Conservation (phyloP, 805 yeast species). For the Candida xyloterini region DNA sequence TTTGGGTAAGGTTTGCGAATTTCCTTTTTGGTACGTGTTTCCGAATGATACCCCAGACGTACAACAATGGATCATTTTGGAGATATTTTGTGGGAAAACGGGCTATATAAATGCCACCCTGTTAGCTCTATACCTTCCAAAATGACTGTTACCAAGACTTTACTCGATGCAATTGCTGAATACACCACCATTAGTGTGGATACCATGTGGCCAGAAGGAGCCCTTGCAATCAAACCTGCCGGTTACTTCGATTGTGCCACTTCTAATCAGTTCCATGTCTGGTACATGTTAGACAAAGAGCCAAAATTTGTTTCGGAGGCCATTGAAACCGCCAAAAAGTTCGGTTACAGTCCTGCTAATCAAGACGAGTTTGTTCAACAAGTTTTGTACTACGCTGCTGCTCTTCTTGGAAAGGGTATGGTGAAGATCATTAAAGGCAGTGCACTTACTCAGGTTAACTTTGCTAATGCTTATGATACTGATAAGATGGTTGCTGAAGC, state of each 20-base stretch:
- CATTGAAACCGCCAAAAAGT: slow-evolving; percentile 11
- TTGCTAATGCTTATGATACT: slow-evolving; percentile 25
- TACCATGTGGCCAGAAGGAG: slow-evolving; percentile 20
- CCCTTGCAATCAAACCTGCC: slow-evolving; percentile 9
- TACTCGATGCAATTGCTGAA: slow-evolving; percentile 14
- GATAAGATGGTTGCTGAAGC: slow-evolving; percentile 27
- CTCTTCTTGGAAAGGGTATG: slow-evolving; percentile 22
- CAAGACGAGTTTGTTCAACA: slow-evolving; percentile 17
- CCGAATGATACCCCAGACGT: slow-evolving; percentile 1
- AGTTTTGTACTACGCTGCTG: slow-evolving; percentile 22
- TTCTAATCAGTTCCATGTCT: slow-evolving; percentile 25
- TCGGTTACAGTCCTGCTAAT: slow-evolving; percentile 7
- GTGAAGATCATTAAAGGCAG: slow-evolving; percentile 19
- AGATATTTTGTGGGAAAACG: no score
- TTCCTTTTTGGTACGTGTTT: neutral
- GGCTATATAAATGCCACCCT: neutral
- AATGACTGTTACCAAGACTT: slow-evolving; percentile 9
- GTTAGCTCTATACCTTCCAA: neutral
- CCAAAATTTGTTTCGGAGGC: slow-evolving; percentile 21
- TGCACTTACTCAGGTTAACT: slow-evolving; percentile 28
- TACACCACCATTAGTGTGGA: slow-evolving; percentile 18
- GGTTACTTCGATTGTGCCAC: slow-evolving; percentile 23
- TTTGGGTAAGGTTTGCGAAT: slow-evolving; percentile 1
- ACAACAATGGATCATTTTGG: neutral
- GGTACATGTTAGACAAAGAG: slow-evolving; percentile 20